Percentiles rank a stretch among this genome's conserved stretches.
Conservation (phyloP, 192 early-diverging fungal species). For the Podila horticola region DNA sequence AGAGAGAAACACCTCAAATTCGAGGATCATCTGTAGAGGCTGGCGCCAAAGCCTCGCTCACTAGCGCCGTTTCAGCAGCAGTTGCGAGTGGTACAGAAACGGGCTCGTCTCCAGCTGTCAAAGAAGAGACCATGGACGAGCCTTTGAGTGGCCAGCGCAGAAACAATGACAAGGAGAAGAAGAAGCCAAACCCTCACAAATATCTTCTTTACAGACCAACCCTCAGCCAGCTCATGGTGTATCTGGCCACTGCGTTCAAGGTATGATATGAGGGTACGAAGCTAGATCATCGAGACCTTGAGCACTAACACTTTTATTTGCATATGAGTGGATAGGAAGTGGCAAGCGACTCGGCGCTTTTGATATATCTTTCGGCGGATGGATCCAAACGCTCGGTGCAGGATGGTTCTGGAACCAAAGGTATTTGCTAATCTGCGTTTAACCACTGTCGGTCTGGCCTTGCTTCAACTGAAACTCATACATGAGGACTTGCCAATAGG, state of each 20-base stretch:
- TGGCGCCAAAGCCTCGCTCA: conserved; percentile 25
- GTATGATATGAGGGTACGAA: conserved; percentile 40
- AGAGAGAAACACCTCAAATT: conserved; percentile 66
- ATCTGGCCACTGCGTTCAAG: conserved; percentile 93
- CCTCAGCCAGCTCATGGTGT: conserved; percentile 90
- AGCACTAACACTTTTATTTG: neutral
- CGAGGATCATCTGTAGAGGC: conserved; percentile 6
- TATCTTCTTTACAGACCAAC: conserved; percentile 93
- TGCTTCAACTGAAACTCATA: neutral
- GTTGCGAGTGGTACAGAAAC: conserved; percentile 12
- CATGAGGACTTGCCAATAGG: conserved; percentile 40
- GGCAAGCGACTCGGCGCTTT: conserved; percentile 82
- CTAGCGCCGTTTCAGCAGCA: conserved; percentile 35
- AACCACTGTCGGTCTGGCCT: neutral
- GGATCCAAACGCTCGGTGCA: conserved; percentile 67
- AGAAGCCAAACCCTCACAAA: conserved; percentile 78
- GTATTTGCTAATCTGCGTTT: conserved; percentile 20
- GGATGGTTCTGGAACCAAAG: conserved; percentile 52
- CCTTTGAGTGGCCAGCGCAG: conserved; percentile 15
- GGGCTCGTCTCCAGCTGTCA: conserved; percentile 5
- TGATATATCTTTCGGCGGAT: conserved; percentile 93
- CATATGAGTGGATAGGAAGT: conserved; percentile 70
- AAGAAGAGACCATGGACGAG: conserved; percentile 45
- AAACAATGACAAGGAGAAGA: conserved; percentile 45
- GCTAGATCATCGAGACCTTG: neutral